phyloP scores from a whole-genome alignment of 2,329 filamentous ascomycete species.

The Paracamarosporium sp. region DNA sequence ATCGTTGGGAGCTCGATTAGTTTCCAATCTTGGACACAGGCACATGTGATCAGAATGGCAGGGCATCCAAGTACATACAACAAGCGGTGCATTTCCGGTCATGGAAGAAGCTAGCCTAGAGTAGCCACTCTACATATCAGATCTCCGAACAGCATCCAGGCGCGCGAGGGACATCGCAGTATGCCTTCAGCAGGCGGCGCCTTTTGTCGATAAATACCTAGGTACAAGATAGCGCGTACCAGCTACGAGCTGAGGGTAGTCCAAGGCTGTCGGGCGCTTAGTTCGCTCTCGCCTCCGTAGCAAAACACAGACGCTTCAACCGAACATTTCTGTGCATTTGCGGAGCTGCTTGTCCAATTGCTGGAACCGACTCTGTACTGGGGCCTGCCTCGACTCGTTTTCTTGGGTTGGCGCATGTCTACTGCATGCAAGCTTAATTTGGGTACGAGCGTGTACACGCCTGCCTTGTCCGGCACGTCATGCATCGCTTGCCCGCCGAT shows the following conservation, averaged over 20 bases:
- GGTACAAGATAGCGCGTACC: constrained; percentile 69
- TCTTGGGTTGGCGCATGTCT: constrained; percentile 31
- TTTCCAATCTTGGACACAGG: constrained; percentile 7
- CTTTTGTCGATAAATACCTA: constrained; percentile 69
- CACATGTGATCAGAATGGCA: constrained; percentile 23
- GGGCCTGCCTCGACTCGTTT: constrained; percentile 21
- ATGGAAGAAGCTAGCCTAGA: constrained; percentile 34
- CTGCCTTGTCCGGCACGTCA: constrained; percentile 13
- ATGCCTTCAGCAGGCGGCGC: constrained; percentile 61
- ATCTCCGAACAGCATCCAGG: constrained; percentile 40
- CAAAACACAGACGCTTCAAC: constrained; percentile 63
- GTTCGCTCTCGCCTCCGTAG: constrained; percentile 74
- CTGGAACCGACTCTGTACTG: constrained; percentile 31
- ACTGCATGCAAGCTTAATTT: constrained; percentile 20
- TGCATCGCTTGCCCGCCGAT: constrained; percentile 35
- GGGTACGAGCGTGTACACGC: constrained; percentile 23
- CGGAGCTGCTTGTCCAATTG: constrained; percentile 40
- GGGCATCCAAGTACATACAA: constrained; percentile 30
- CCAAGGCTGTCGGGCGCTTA: constrained; percentile 45
- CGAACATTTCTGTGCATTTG: constrained; percentile 50
- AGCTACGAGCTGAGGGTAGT: constrained; percentile 57
- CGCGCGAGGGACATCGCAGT: constrained; percentile 40
- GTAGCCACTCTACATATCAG: constrained; percentile 41
- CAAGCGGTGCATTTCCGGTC: constrained; percentile 29
- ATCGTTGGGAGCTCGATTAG: constrained; percentile 7